Evolutionary conservation across 2,329 filamentous ascomycete species (phyloP).

Genomic region (Mycosphaerella sp.): DNA sequence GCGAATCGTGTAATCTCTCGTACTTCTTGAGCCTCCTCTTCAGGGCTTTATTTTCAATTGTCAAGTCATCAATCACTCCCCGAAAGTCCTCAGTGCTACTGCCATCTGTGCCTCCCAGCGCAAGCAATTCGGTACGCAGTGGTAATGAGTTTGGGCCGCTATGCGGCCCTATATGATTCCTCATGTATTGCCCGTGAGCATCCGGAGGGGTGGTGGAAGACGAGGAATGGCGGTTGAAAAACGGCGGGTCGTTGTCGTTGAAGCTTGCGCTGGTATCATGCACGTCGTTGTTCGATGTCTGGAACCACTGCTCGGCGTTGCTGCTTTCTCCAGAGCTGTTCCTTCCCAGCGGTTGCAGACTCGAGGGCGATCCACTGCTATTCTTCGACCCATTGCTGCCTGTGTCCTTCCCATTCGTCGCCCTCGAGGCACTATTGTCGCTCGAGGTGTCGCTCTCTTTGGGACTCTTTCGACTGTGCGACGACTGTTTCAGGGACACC

Average conservation of each 20-base stretch:
- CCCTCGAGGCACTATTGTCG: constrained; percentile 10
- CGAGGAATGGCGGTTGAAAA: constrained; percentile 35
- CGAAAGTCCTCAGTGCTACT: constrained; percentile 69
- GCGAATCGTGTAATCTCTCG: constrained; percentile 59
- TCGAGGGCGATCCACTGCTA: constrained; percentile 35
- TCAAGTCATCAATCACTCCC: constrained; percentile 81
- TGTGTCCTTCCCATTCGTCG: constrained; percentile 5
- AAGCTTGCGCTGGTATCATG: constrained; percentile 35
- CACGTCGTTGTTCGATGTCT: constrained; percentile 46
- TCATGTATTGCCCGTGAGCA: constrained; percentile 12
- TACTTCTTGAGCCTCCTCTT: constrained; percentile 67
- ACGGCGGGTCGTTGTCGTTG: constrained; percentile 41
- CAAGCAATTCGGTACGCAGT: constrained; percentile 37
- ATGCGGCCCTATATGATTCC: constrained; percentile 7
- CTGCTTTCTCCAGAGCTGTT: constrained; percentile 47
- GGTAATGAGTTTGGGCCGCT: constrained; percentile 21
- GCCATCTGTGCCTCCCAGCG: constrained; percentile 35
- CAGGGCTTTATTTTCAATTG: constrained; percentile 72
- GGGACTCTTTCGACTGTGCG: constrained; percentile 7
- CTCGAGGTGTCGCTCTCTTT: constrained; percentile 21
- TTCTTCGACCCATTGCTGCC: constrained; percentile 7
- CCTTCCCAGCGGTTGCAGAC: constrained; percentile 35
- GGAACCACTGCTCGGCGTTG: constrained; percentile 48
- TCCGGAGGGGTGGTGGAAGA: constrained; percentile 42
- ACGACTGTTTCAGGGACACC: constrained; percentile 40